Conservation (phyloP, 805 yeast species). For the Hanseniaspora mollemarum region DNA sequence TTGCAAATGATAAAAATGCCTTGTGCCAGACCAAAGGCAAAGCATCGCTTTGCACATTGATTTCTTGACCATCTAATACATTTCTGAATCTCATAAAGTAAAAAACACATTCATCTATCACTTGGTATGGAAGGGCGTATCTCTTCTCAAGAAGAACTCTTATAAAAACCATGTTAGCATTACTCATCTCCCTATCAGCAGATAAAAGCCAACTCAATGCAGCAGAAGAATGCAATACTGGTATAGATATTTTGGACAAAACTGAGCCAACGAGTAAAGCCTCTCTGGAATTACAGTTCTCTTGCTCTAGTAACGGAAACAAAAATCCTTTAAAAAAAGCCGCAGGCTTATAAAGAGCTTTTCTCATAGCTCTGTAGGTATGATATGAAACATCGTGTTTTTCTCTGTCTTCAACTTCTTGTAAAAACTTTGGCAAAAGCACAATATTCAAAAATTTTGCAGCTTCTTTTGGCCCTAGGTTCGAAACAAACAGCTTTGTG, state of each 20-base stretch:
- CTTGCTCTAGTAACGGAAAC: constrained; percentile 75
- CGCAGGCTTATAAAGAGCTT: constrained; percentile 89
- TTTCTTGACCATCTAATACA: constrained; percentile 35
- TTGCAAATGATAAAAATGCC: constrained; percentile 87
- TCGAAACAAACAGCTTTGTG: constrained; percentile 84
- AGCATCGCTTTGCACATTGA: constrained; percentile 34
- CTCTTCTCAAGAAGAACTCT: constrained; percentile 83
- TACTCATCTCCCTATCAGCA: constrained; percentile 33
- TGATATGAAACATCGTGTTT: constrained; percentile 81
- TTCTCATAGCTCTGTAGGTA: constrained; percentile 79
- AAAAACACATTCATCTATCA: constrained; percentile 84
- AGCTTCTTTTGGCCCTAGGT: constrained; percentile 75
- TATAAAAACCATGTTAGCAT: constrained; percentile 76
- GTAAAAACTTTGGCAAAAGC: constrained; percentile 59
- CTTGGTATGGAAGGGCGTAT: constrained; percentile 93
- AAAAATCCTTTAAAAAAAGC: constrained; percentile 95
- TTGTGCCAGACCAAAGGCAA: constrained; percentile 97
- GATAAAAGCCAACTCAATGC: constrained; percentile 75
- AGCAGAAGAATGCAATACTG: constrained; percentile 91
- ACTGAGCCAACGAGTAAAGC: constrained; percentile 93
- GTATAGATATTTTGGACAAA: constrained; percentile 76
- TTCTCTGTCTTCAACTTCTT: constrained; percentile 58
- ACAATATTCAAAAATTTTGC: constrained; percentile 66
- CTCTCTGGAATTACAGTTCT: constrained; percentile 77
- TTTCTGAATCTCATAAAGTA: constrained; percentile 85